Evolutionary conservation across 1,284 basidiomycete genomes (phyloP).

Genomic region (Ceratobasidium sp.): DNA sequence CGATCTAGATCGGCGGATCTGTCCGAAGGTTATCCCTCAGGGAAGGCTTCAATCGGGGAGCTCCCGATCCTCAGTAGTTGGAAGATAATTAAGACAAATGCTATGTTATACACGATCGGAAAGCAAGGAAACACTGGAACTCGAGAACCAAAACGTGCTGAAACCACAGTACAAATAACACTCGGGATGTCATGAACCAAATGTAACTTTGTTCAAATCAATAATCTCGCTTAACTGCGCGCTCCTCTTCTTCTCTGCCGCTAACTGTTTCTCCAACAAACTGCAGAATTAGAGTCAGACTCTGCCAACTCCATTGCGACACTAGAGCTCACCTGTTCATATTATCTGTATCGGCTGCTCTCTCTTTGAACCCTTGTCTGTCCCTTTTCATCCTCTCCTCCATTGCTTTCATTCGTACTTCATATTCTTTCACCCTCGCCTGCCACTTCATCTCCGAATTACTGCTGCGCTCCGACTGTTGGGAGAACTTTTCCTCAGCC

Average conservation of each 20-base stretch:
- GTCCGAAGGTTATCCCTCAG: too few species aligned
- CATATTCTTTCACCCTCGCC: constrained; percentile 90
- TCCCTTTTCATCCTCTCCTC: constrained; percentile 97
- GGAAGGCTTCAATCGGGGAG: too few species aligned
- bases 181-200: constrained; percentile 5
- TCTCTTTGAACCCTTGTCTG: constrained; percentile 93
- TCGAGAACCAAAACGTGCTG: not conserved
- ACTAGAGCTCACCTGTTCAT: constrained; percentile 69
- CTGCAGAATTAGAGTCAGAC: constrained; percentile 55
- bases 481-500: constrained; percentile 84
- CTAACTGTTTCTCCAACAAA: constrained; percentile 73
- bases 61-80: too few species aligned
- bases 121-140: not conserved
- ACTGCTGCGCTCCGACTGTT: constrained; percentile 74
- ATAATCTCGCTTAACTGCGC: constrained; percentile 73
- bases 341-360: constrained; percentile 73
- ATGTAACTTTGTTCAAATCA: constrained; percentile 59
- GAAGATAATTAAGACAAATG: too few species aligned
- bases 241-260: constrained; percentile 74
- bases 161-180: constrained; percentile 1
- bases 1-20: too few species aligned
- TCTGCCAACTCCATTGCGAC: not conserved
- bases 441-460: constrained; percentile 90
- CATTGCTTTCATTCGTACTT: constrained; percentile 80
- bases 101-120: too few species aligned